Conservation (phyloP, 768 basidiomycete species). For the Erythrobasidium yunnanense region DNA sequence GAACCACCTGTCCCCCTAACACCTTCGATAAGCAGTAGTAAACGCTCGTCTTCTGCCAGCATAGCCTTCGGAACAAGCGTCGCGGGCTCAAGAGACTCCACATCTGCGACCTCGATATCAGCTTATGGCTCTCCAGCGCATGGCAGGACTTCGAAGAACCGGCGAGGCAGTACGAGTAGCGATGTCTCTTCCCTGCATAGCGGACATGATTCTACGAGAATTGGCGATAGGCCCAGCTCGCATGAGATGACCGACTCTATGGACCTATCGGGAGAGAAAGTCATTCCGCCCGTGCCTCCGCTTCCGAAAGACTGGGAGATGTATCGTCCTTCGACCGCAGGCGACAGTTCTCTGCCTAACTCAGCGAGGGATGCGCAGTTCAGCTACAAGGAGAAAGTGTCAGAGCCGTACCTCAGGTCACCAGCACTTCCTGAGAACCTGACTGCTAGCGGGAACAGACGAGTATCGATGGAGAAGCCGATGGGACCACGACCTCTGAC, state of each 20-base stretch:
- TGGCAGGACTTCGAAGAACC: slow-evolving; percentile 52
- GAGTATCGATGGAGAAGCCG: slow-evolving; percentile 43
- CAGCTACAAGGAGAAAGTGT: slow-evolving; percentile 3
- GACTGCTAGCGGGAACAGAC: slow-evolving; percentile 46
- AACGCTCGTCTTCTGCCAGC: slow-evolving; percentile 64
- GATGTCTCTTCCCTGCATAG: slow-evolving; percentile 69
- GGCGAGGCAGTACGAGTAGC: slow-evolving; percentile 74
- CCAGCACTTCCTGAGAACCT: slow-evolving; percentile 46
- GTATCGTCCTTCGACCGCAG: slow-evolving; percentile 47
- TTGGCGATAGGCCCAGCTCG: slow-evolving; percentile 57
- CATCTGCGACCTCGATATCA: slow-evolving; percentile 64
- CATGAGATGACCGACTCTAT: slow-evolving; percentile 48
- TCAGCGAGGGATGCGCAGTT: slow-evolving; percentile 19
- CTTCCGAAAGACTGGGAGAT: slow-evolving; percentile 66
- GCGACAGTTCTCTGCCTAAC: slow-evolving; percentile 45
- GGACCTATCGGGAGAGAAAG: slow-evolving; percentile 50
- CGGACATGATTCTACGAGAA: slow-evolving; percentile 47
- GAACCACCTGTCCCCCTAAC: slow-evolving; percentile 19
- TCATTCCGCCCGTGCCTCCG: slow-evolving; percentile 87
- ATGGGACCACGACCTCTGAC: slow-evolving; percentile 41
- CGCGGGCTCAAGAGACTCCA: slow-evolving; percentile 70
- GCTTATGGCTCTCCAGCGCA: slow-evolving; percentile 65
- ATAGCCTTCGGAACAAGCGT: slow-evolving; percentile 61
- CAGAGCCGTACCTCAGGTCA: slow-evolving; percentile 32
- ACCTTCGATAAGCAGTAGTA: slow-evolving; percentile 25